A percentile compares a stretch with the other conserved stretches of the same genome.
phyloP scores from a whole-genome alignment of 179 eudicot genomes.

The Spergularia azorica region DNA sequence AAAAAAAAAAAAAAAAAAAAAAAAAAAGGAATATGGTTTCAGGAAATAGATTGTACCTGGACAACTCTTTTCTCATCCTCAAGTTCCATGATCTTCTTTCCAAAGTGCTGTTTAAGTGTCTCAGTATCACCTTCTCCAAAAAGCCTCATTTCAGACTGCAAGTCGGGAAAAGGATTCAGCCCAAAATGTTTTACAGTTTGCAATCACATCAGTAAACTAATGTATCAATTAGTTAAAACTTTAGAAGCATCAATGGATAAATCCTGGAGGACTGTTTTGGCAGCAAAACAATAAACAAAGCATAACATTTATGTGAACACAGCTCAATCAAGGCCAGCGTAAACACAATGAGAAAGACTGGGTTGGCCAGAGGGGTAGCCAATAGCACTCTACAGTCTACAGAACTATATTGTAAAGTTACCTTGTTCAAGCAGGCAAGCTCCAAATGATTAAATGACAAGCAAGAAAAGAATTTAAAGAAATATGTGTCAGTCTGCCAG shows the following conservation, averaged over 20 bases:
- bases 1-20: too few relatives aligned
- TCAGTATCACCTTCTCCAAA: constrained; percentile 79
- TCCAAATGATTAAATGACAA: background rate
- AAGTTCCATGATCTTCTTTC: constrained; percentile 89
- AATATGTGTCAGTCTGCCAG: too few relatives aligned
- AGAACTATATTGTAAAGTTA: background rate
- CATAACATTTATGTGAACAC: background rate
- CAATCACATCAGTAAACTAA: background rate
- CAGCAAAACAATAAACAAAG: background rate
- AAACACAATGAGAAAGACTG: background rate
- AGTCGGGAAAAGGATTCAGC: constrained; percentile 1
- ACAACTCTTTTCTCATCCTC: constrained; percentile 97
- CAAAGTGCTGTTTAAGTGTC: constrained; percentile 98
- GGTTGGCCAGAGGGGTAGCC: too few relatives aligned
- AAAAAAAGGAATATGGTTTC: background rate
- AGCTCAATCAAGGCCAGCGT: background rate
- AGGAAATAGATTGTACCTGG: constrained; percentile 55
- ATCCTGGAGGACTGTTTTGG: background rate
- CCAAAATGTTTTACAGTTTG: background rate
- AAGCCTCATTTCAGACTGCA: constrained; percentile 99
- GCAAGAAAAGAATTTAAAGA: background rate
- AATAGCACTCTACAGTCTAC: background rate
- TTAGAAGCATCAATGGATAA: background rate
- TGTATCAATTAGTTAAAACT: background rate
- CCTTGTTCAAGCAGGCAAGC: background rate